Evolutionary conservation across 352 stramenopile species (phyloP).

Genomic region (Hyaloperonospora brassicae): DNA sequence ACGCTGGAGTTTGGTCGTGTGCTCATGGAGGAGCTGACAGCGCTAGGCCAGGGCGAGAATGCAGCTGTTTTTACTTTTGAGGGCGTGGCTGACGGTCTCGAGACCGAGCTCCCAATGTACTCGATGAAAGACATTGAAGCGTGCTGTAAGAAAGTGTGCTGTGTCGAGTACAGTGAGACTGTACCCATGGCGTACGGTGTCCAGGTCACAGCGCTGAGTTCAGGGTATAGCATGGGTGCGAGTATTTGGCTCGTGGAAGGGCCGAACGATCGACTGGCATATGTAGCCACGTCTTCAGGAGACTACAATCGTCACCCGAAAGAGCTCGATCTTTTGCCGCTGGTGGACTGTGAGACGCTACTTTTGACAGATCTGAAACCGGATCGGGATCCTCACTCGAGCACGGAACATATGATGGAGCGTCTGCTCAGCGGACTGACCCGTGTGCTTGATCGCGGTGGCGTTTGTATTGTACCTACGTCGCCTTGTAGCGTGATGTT

Average conservation of each 20-base stretch:
- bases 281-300: constrained; percentile 64
- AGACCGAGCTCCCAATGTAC: constrained; percentile 27
- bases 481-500: constrained; percentile 59
- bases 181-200: constrained; percentile 56
- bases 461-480: constrained; percentile 61
- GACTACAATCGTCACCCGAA: constrained; percentile 83
- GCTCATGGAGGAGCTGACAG: constrained; percentile 60
- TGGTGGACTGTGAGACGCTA: constrained; percentile 74
- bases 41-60: constrained; percentile 15
- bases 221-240: constrained; percentile 60
- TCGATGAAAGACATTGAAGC: constrained; percentile 39
- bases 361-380: constrained; percentile 71
- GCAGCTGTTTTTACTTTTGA: constrained; percentile 25
- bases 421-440: constrained; percentile 47
- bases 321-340: constrained; percentile 62
- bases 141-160: constrained; percentile 38
- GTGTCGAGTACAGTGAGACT: constrained; percentile 58
- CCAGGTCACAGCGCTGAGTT: constrained; percentile 64
- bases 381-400: constrained; percentile 61
- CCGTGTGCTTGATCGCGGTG: constrained; percentile 53
- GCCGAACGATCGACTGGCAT: constrained; percentile 59
- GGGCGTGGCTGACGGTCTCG: constrained; percentile 11
- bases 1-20: constrained; percentile 59
- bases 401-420: constrained; percentile 67
- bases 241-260: constrained; percentile 68